Base-by-base conservation (phyloP, 495 filamentous ascomycete genomes). In the Glarea lozoyensis region DNA sequence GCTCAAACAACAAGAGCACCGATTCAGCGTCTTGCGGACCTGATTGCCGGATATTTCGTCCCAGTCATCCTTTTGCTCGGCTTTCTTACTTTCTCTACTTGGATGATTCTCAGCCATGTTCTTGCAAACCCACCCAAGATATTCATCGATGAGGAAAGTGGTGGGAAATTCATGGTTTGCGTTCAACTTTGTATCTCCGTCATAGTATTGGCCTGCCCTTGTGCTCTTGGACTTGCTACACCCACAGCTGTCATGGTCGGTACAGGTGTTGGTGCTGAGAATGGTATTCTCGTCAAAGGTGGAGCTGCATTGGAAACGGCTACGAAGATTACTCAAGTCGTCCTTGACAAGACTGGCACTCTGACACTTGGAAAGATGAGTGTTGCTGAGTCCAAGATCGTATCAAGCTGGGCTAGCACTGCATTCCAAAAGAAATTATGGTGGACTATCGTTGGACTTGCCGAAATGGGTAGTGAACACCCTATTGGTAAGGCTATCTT, bases 281-380 rank as follows among this genome's bases (percentile, higher is more conserved):
- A 95, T 53, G 92, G 92, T 6, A 99, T 99, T 54, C 71, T 99
- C 1, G 84, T 97, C 59, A 99, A 99, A 59, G 89, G 93, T 39
- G 92, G 92, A 20, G 89, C 87, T 29, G 87, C 89, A 20, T 68
- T 99, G 11, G 92, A 99, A 62, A 89, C 78, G 2, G 85, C 89
- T 0, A 99, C 90, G 2, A 90, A 86, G 55, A 73, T 99, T 54
- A 90, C 78, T 12, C 83, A 94, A 43, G 76, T 97, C 31, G 88
- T 99, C n/a, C 79, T 97, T n/a, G 92, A 99, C 65, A 99, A 99
- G 70, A 99, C 92, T 3, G 92, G 92, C 20, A 99, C 92, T 1
- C 68, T 99, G 50, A 99, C 92, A 0, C 78, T 88, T 42, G 92
- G 92, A 0, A 88, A 85, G 59, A 97, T 99, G 92, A 88, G 72